Base-by-base conservation (phyloP, 2,329 filamentous ascomycete species). In the Neocucurbitaria cava region DNA sequence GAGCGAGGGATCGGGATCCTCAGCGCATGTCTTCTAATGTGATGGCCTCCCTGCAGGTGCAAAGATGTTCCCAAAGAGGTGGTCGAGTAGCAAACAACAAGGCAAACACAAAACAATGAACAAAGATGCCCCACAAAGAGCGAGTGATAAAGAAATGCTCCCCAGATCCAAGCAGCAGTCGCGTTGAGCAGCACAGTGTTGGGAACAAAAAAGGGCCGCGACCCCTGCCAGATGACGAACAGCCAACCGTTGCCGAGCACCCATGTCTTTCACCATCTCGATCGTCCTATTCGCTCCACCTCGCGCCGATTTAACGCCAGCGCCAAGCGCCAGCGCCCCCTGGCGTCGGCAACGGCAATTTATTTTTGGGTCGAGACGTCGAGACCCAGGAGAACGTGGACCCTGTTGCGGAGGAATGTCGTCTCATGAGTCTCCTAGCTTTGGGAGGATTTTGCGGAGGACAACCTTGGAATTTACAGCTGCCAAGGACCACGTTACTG, bases 21-120 rank as follows among this genome's bases (percentile, higher is more conserved):
- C 52, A 54, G 46, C 41, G 28, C 52, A 54, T 54, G 41, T 39
- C 46, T 49, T n/a, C 46, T 33, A n/a, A n/a, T n/a, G n/a, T n/a
- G n/a, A 17, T 35, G n/a, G 33, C 39, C 9, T 31, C 42, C 42
- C 40, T 54, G 40, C 40, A n/a, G 31, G 8, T 3, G 31, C 28
- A 47, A 47, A 36, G 38, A 47, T 33, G n/a, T 21, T 42, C 28
- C 21, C 33, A 17, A 17, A 41, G 15, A 43, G 21, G 20, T 31
- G 21, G 8, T 30, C 24, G 13, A 28, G 30, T 24, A 43, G 24
- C 15, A 43, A 43, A 43, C 15, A 43, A 43, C 6, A 23, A 30
- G 26, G 26, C 24, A 43, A 42, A 3, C 13, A n/a, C 30, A 18
- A 26, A 28, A 28, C 24, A 24, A 30, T 10, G 13, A 18, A 43